A percentile compares a stretch with the other conserved stretches of the same genome.
Conservation (phyloP, 306 rosid species). For the Myrica gale region DNA sequence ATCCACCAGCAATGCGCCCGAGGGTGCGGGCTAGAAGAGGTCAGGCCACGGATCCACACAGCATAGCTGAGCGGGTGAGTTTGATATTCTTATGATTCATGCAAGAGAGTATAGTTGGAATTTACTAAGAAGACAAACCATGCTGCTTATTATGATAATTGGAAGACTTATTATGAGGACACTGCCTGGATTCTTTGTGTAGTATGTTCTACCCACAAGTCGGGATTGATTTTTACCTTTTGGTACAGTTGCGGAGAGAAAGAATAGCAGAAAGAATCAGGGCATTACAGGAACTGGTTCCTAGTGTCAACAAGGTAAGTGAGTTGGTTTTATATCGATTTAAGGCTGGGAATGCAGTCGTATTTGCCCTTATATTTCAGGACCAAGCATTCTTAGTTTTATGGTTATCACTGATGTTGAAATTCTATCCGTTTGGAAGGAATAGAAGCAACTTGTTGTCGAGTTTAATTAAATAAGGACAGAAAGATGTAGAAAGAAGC, state of each 20-base stretch:
- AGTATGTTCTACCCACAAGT: background rate
- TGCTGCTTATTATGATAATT: constrained; percentile 19
- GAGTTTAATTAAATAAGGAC: background rate
- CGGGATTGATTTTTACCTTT: constrained; percentile 5
- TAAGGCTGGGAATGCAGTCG: no score
- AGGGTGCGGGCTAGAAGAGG: constrained; percentile 98
- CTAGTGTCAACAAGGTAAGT: constrained; percentile 87
- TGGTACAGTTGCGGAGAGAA: constrained; percentile 86
- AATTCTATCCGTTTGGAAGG: background rate
- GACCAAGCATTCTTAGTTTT: no score
- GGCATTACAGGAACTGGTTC: constrained; percentile 95
- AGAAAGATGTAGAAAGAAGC: background rate
- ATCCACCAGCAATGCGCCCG: constrained; percentile 93
- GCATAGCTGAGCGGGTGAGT: constrained; percentile 96
- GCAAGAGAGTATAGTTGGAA: constrained; percentile 1
- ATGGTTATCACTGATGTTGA: background rate
- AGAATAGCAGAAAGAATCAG: constrained; percentile 97
- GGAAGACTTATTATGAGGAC: background rate
- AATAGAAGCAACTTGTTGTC: background rate
- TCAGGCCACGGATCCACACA: constrained; percentile 99
- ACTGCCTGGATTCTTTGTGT: constrained; percentile 8
- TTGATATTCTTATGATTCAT: constrained; percentile 9
- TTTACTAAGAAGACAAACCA: constrained; percentile 14
- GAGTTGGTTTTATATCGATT: constrained; percentile 15
- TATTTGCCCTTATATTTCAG: no score